Evolutionary conservation across 2,329 filamentous ascomycete genomes (phyloP), one percentile per base, ranked within the genome.

Genomic region (Trichoderma sp.): DNA sequence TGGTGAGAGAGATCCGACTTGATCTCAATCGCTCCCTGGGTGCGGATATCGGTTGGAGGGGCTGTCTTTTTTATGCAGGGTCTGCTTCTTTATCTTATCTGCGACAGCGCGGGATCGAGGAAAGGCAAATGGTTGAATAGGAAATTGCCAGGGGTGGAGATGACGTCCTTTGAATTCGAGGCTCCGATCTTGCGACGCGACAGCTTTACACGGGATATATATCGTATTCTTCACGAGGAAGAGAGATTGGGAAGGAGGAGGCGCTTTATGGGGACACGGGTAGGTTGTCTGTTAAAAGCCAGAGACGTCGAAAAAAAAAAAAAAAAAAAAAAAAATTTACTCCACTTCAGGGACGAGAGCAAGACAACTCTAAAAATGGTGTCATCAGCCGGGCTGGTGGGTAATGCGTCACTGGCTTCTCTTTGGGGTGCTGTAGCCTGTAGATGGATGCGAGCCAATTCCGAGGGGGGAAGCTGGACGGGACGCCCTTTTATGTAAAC

Each of bases 341-440:
- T 64, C 65, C 58, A 68, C 68, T 65, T 64, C 59, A 68, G 60
- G 68, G 45, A 64, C 59, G 29, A 66, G 52, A 57, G 54, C 60
- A 57, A 48, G 54, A 22, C 68, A 68, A 70, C 66, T 70, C 67
- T 70, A 66, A 71, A 63, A 59, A 71, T 71, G 70, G 70, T 70
- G 70, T 71, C 67, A 71, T 71, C 68, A 50, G 67, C 68, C 56
- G 37, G 48, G 22, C 27, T 50, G 64, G 60, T 68, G 66, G 34
- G 32, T 50, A 65, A 57, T 57, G 48, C n/a, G 64, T 67, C 64
- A 67, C 64, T 45, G 64, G 52, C 64, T 67, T 29, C 37, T 57
- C 35, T 50, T 58, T 35, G 27, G 17, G 35, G 52, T 61, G 17
- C 29, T 61, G 42, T 32, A 29, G 29, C 25, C 17, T n/a, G 32